A percentile compares a stretch with the other conserved stretches of the same genome.
Conservation (phyloP, 768 basidiomycete genomes). For the Hericium alpestre region DNA sequence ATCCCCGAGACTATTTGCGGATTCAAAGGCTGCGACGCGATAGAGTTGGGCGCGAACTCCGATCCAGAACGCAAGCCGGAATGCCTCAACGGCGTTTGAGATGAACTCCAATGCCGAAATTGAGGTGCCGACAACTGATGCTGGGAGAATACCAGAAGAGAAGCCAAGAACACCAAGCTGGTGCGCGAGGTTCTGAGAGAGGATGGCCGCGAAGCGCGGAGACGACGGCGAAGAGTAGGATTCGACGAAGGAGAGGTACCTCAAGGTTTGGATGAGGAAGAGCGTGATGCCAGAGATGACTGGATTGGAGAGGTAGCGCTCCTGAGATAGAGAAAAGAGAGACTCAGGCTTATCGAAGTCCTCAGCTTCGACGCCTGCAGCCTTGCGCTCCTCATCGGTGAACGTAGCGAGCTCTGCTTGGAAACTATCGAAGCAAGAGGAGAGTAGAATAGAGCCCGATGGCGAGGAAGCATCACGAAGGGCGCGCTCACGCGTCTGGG, state of each 20-base stretch:
- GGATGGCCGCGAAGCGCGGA: constrained; percentile 17
- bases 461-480: constrained; percentile 31
- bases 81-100: constrained; percentile 33
- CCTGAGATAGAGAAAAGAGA: constrained; percentile 28
- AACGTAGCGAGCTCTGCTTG: constrained; percentile 37
- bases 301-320: constrained; percentile 33
- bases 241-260: constrained; percentile 38
- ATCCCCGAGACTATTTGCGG: constrained; percentile 11
- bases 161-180: constrained; percentile 36
- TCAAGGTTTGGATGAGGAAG: constrained; percentile 41
- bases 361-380: constrained; percentile 23
- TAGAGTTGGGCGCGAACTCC: constrained; percentile 32
- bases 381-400: constrained; percentile 24
- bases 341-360: constrained; percentile 34
- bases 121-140: constrained; percentile 41
- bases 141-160: constrained; percentile 48
- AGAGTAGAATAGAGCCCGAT: constrained; percentile 33
- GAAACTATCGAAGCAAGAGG: constrained; percentile 42
- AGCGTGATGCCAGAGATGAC: constrained; percentile 38
- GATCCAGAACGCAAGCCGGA: constrained; percentile 43
- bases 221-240: constrained; percentile 1
- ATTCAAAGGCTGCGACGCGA: constrained; percentile 9
- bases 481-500: constrained; percentile 27
- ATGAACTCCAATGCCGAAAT: constrained; percentile 30
- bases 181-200: constrained; percentile 26